Conservation (phyloP, 2,329 filamentous ascomycete genomes). For the Nannizzia gypsea region DNA sequence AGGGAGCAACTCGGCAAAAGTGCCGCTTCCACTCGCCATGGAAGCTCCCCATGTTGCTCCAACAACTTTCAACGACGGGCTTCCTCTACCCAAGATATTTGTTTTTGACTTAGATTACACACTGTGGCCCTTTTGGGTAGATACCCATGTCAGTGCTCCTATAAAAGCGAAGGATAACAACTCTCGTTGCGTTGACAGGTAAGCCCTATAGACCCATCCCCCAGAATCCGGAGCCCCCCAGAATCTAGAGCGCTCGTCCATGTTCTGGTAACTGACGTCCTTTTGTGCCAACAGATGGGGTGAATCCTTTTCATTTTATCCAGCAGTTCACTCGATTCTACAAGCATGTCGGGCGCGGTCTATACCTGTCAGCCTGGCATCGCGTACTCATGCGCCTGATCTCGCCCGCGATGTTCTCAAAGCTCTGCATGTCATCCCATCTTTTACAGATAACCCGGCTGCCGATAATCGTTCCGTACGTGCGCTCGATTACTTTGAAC, state of each 20-base stretch:
- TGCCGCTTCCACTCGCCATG: conserved; percentile 7
- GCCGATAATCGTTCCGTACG: conserved; percentile 37
- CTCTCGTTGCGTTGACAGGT: conserved; percentile 35
- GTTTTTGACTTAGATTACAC: conserved; percentile 98
- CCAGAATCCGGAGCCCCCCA: neutral
- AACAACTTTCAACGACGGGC: conserved; percentile 50
- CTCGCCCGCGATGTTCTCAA: conserved; percentile 71
- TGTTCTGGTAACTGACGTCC: conserved; percentile 2
- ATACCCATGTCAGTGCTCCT: conserved; percentile 75
- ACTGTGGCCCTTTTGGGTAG: conserved; percentile 97
- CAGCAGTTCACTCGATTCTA: conserved; percentile 56
- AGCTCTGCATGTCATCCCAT: conserved; percentile 50
- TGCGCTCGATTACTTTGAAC: conserved; percentile 44
- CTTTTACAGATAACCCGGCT: conserved; percentile 30
- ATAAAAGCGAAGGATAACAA: conserved; percentile 50
- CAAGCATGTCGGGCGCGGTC: conserved; percentile 44
- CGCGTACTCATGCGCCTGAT: conserved; percentile 66
- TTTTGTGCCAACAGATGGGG: conserved; percentile 33
- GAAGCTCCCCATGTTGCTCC: conserved; percentile 27
- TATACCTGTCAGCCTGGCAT: conserved; percentile 60
- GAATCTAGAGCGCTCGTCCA: neutral
- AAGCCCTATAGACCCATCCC: conserved; percentile 5
- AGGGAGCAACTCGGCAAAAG: conserved; percentile 7
- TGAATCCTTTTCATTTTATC: conserved; percentile 60
- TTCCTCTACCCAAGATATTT: conserved; percentile 67